Evolutionary conservation across 352 stramenopile genomes (phyloP), one percentile per base, ranked within the genome.

Genomic region (Phytophthora capsici): DNA sequence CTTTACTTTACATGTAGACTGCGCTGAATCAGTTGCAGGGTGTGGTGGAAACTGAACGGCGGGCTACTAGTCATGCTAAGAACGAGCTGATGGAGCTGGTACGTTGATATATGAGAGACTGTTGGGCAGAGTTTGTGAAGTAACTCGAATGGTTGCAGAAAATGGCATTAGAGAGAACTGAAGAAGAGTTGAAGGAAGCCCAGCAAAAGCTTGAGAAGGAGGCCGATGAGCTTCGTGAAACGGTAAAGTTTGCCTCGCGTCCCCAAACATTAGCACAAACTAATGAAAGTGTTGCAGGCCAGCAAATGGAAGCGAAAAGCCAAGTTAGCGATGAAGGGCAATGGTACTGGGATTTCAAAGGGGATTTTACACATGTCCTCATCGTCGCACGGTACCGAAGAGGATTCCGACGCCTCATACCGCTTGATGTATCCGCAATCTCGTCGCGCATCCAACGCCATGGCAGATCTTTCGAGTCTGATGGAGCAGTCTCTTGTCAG

Each of bases 401-500:
- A 89, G 16, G 82, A 90, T 40, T 86, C 74, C 43, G 79, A 89
- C 23, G 66, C 71, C 1, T 90, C 81, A 44, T 86, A 88, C 23
- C 67, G 71, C 16, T 80, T 81, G 51, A 70, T 82, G 47, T 78
- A 81, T 4, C 70, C 82, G 1, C 65, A 73, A 7, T 71, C 71
- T 7, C 74, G 75, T 25, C 78, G 80, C 17, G 75, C 79, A 13
- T 88, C 78, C 0, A 88, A 77, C n/a, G 82, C 82, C 38, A 93
- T 93, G 79, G 73, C 81, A 6, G 84, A 93, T 57, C 62, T 93
- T 5, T 93, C 86, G 16, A 87, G 71, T 66, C 69, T 91, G 13
- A 93, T 94, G 86, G 82, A 94, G 51, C 74, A 91, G 17, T 92
- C 84, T 12, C 68, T 94, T 19, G 71, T 86, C 2, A 84, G 69